Evolutionary conservation across 2,329 filamentous ascomycete genomes (phyloP), one percentile per base, ranked within the genome.

Genomic region (Cladorrhinum sp.): DNA sequence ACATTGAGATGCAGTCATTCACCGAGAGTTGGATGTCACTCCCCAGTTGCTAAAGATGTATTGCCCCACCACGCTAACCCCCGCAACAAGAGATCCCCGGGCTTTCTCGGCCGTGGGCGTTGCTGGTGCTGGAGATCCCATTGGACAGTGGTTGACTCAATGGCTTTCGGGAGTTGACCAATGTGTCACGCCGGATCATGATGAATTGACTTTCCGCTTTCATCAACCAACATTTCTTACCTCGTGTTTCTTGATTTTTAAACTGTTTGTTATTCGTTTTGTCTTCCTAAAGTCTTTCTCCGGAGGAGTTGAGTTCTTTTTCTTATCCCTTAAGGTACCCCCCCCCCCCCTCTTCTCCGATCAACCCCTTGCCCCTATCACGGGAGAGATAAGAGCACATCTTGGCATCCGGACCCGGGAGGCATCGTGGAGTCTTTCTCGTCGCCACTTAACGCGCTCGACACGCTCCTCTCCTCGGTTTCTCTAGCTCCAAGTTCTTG

Each of bases 151-250:
- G n/a, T 45, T 45, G 41, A 45, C 41, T 45, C 41, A 22, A 45
- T 22, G 18, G n/a, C 41, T 20, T 45, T 16, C 36, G 10, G 36
- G 10, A 13, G 55, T 48, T 38, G 53, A 50, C 48, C 53, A 49
- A 65, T 66, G 66, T 64, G 66, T 67, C 65, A 67, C 61, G 61
- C 60, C 64, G 58, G 53, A 66, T 60, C 58, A 56, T 50, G 52
- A 61, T 57, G 58, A 63, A 57, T 60, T 45, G n/a, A 20, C 41
- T 20, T 49, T 38, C 18, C 18, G 16, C 38, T 20, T 45, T 22
- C 16, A 45, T 22, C 48, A 13, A 22, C 27, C 16, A 24, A 16
- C 13, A 7, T 55, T 18, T 24, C 24, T 32, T 24, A 18, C 13
- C 24, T 27, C 9, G n/a, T n/a, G n/a, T 20, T 23, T 24, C 23